Evolutionary conservation across 768 basidiomycete species (phyloP).

Genomic region (Tylopilus felleus): DNA sequence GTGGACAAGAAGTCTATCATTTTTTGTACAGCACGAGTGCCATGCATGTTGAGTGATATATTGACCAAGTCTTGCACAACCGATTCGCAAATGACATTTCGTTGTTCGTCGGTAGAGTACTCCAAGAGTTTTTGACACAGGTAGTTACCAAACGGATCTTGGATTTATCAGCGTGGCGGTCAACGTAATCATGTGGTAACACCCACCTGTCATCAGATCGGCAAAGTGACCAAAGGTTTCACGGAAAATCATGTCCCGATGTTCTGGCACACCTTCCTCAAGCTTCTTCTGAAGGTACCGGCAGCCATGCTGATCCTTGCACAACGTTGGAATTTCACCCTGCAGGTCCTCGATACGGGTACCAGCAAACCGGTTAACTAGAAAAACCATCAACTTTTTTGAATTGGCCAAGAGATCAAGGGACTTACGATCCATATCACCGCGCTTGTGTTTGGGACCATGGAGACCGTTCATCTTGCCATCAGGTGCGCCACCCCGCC

Average conservation of each 20-base stretch:
- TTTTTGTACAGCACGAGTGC: conserved; percentile 98
- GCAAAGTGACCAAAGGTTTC: conserved; percentile 98
- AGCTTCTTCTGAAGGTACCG: conserved; percentile 98
- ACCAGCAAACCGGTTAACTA: conserved; percentile 96
- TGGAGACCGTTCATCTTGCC: conserved; percentile 87
- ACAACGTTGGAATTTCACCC: conserved; percentile 89
- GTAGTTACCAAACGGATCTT: conserved; percentile 99
- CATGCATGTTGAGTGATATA: conserved; percentile 99
- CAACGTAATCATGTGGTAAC: not conserved
- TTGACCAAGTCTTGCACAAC: conserved; percentile 97
- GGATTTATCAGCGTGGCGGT: not conserved
- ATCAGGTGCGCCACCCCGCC: conserved; percentile 55
- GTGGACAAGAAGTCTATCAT: conserved; percentile 99
- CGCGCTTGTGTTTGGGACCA: conserved; percentile 92
- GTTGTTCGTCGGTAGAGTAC: conserved; percentile 95
- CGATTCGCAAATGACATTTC: conserved; percentile 94
- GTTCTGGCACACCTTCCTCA: conserved; percentile 92
- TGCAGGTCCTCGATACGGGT: conserved; percentile 93
- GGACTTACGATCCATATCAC: conserved; percentile 89
- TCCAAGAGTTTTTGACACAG: conserved; percentile 97
- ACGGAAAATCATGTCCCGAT: conserved; percentile 98
- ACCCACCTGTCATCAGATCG: conserved; percentile 92
- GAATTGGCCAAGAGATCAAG: not conserved
- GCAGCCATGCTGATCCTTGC: conserved; percentile 99
- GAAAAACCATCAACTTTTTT: not conserved